phyloP scores from a whole-genome alignment of 1,284 basidiomycete species.

The Leccinum fallax region DNA sequence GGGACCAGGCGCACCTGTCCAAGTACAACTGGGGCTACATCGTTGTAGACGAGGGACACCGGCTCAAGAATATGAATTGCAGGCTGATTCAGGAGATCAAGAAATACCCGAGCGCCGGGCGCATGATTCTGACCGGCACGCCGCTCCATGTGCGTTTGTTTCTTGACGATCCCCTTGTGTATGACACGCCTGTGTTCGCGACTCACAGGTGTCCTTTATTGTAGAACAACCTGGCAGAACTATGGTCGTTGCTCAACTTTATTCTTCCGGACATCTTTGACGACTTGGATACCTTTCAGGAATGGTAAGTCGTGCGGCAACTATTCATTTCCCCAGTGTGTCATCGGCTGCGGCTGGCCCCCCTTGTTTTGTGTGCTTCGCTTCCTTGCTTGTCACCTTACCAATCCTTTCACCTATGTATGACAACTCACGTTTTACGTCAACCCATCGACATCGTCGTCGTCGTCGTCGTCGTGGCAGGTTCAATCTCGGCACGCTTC shows the following conservation, averaged over 20 bases:
- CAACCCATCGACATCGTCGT: not conserved
- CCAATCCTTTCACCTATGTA: not conserved
- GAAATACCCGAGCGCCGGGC: slow-evolving; percentile 80
- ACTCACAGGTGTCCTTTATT: not conserved
- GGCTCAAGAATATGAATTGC: slow-evolving; percentile 92
- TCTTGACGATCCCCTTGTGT: not conserved
- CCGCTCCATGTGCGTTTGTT: slow-evolving; percentile 75
- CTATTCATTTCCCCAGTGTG: not conserved
- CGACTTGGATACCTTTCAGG: slow-evolving; percentile 88
- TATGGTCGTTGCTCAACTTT: slow-evolving; percentile 96
- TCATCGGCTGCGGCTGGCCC: not conserved
- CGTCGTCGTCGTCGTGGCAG: slow-evolving; percentile 38
- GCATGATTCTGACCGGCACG: slow-evolving; percentile 93
- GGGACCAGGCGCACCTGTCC: slow-evolving; percentile 69
- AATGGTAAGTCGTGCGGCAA: slow-evolving; percentile 61
- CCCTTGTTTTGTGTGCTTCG: not conserved
- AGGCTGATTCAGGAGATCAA: slow-evolving; percentile 92
- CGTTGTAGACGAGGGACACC: slow-evolving; percentile 95
- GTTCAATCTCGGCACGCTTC: slow-evolving; percentile 74
- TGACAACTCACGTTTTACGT: not conserved
- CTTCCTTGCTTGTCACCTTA: not conserved
- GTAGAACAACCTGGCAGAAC: slow-evolving; percentile 85
- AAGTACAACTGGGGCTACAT: slow-evolving; percentile 89
- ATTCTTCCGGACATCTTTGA: slow-evolving; percentile 92
- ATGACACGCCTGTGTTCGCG: not conserved